Evolutionary conservation across 1,284 basidiomycete species (phyloP).

Genomic region (Rhodotorula sp.): DNA sequence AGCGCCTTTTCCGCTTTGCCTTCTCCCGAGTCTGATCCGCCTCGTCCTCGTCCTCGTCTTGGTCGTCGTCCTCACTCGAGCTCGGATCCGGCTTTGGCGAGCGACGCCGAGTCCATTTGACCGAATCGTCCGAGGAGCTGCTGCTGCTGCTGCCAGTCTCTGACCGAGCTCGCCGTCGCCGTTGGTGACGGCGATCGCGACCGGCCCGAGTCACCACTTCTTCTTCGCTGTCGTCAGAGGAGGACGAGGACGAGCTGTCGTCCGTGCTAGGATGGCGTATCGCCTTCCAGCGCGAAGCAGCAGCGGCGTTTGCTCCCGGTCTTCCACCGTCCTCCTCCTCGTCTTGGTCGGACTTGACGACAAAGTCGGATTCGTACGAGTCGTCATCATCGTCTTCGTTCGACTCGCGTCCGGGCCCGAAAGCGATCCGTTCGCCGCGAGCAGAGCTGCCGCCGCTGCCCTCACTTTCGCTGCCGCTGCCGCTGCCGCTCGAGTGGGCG

Average conservation of each 20-base stretch:
- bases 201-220: conserved; percentile 6
- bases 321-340: background rate
- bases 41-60: background rate
- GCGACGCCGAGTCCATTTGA: background rate
- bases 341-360: conserved; percentile 5
- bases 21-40: no score
- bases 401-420: background rate
- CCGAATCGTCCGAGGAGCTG: background rate
- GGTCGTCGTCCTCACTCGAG: background rate
- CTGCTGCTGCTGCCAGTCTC: background rate
- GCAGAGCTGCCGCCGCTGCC: conserved; percentile 1
- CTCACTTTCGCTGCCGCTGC: background rate
- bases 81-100: background rate
- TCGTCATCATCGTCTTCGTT: background rate
- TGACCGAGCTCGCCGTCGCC: conserved; percentile 3
- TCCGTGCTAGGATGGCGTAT: no score
- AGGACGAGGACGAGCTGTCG: no score
- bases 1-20: background rate
- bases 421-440: background rate
- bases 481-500: background rate
- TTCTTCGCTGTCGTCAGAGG: background rate
- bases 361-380: conserved; percentile 9
- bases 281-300: background rate
- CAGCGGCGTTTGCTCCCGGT: background rate
- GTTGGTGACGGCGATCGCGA: conserved; percentile 4